Base-by-base conservation (phyloP, 2,329 filamentous ascomycete genomes). In the Calonectria pseudoreteaudii region DNA sequence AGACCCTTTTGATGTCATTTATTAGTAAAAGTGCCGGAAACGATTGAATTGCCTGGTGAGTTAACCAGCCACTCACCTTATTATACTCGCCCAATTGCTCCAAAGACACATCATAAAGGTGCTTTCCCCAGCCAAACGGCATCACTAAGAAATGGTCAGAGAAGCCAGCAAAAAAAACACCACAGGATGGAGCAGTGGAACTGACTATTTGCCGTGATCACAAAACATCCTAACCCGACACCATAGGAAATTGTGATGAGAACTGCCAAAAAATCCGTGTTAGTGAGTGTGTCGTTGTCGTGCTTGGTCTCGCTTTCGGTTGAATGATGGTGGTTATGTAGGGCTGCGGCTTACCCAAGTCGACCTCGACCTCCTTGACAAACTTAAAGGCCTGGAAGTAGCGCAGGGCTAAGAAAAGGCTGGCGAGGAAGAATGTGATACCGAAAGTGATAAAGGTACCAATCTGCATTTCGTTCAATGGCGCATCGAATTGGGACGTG, bases 301-400 rank as follows among this genome's bases (percentile, higher is more conserved):
- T 44, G 41, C 6, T 49, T n/a, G 38, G 9, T 65, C 18, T 49
- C 30, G 41, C 38, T 11, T n/a, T 49, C 16, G 49, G 31, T 30
- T 52, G 2, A 3, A 16, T 4, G 6, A 18, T n/a, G n/a, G n/a
- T n/a, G n/a, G n/a, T n/a, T n/a, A n/a, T n/a, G n/a, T 26, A 36
- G 38, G 38, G 60, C 60, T 47, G 31, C n/a, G 1, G 20, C 66
- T 34, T 60, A 68, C 52, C 66, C 31, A 68, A 16, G 31, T 68
- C 50, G 7, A 50, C 18, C 66, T 68, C 66, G 26, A 60, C 34
- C 52, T 60, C 53, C 53, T 60, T 60, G 26, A 60, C 53, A 31
- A 68, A 41, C 36, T 58, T 68, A 41, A 60, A 47, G 23, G 66
- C 36, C 53, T 68, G 66, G 26, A 60, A 60, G 41, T 60, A 60